Evolutionary conservation across 306 rosid species (phyloP), one percentile per base, ranked within the genome.

Genomic region (Acacia acuminata): DNA sequence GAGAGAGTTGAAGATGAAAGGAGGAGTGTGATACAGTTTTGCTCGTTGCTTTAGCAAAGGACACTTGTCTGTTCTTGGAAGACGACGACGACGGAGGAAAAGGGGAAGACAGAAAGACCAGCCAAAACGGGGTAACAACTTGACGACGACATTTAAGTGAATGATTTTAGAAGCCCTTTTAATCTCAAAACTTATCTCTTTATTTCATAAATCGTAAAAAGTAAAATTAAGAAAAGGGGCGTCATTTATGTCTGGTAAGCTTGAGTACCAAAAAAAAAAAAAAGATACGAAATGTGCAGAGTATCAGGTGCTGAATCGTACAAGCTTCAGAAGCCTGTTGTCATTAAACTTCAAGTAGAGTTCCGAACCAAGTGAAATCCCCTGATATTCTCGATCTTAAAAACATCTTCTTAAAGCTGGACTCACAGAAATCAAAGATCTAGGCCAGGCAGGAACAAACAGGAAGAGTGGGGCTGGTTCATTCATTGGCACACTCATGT

Each of bases 291-390:
- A 51, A 30, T 50, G 45, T 6, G 2, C 24, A 32, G n/a, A 30
- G 65, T 7, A 51, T 51, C 77, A 50, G 77, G 77, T 51, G 65
- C 77, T 47, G 77, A 58, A 58, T 17, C 4, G 50, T 9, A 20
- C 5, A 30, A 24, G 17, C 24, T 45, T 71, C 60, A 44, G 60
- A 47, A 27, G 1, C 25, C 5, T 72, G 77, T 44, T 61, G 61
- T 60, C 24, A 47, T 36, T 12, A 44, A 43, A 42, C 27, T 30
- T 27, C 34, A 22, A 16, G 50, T 10, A 1, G 73, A 19, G 27
- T 38, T 40, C 50, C 10, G 47, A 40, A 36, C 72, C 72, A 40
- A 7, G 56, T 50, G 16, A 14, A 48, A 50, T 50, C 8, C 71
- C 14, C 72, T 34, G 72, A 20, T 40, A 9, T 69, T n/a, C 74